Evolutionary conservation across 140 eudicot species (phyloP).

Genomic region (Anethum foeniculum): DNA sequence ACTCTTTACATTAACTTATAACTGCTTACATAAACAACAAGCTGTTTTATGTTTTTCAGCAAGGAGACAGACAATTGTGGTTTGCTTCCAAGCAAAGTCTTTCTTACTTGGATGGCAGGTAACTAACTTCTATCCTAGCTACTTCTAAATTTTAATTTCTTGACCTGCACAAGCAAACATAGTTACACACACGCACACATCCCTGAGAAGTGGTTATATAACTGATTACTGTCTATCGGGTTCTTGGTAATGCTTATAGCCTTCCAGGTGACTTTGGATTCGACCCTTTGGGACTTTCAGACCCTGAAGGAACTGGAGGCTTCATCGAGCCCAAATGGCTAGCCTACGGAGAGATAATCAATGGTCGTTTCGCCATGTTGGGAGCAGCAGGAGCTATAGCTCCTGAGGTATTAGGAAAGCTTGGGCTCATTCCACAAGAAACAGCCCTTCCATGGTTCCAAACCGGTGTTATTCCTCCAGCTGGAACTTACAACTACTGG

Average conservation of each 20-base stretch:
- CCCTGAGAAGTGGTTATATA: neutral
- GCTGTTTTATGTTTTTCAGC: constrained; percentile 43
- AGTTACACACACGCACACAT: neutral
- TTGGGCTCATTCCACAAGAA: constrained; percentile 81
- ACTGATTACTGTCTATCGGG: neutral
- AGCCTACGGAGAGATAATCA: constrained; percentile 92
- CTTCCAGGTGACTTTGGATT: constrained; percentile 98
- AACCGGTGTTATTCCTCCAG: constrained; percentile 96
- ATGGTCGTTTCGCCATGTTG: constrained; percentile 81
- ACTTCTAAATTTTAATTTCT: neutral
- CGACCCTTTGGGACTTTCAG: constrained; percentile 93
- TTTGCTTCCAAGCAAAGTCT: constrained; percentile 98
- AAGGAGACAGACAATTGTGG: constrained; percentile 87
- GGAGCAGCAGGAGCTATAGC: constrained; percentile 87
- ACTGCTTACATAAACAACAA: neutral
- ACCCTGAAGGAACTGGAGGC: constrained; percentile 99
- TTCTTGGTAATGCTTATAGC: constrained; percentile 23
- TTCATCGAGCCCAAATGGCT: constrained; percentile 97
- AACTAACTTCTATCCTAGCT: neutral
- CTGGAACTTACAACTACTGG: constrained; percentile 96
- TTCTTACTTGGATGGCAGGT: constrained; percentile 99
- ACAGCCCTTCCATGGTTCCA: constrained; percentile 98
- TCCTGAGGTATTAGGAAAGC: constrained; percentile 81
- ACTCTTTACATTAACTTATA: neutral
- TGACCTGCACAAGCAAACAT: neutral